phyloP scores from a whole-genome alignment of 305 asterid genomes.

The Nicotiana rustica region DNA sequence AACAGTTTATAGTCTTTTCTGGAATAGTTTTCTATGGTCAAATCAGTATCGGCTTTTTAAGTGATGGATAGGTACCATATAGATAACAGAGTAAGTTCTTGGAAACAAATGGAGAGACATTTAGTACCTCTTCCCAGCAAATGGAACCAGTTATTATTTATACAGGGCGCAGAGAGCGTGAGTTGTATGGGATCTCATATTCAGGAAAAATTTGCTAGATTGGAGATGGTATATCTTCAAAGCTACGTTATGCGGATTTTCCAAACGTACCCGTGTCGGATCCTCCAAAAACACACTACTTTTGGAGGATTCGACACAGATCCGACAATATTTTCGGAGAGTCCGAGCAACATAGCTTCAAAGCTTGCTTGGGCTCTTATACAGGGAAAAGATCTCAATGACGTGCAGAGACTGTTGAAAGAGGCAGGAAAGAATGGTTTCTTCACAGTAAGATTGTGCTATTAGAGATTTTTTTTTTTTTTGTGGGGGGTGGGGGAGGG shows the following conservation, averaged over 20 bases:
- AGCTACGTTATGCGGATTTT: too few relatives aligned
- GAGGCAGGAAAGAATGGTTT: conserved; percentile 13
- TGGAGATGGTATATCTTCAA: background rate
- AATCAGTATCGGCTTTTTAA: background rate
- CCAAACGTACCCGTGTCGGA: too few relatives aligned
- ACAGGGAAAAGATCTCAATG: conserved; percentile 30
- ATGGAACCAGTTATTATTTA: background rate
- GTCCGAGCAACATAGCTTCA: background rate
- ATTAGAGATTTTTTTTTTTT: background rate
- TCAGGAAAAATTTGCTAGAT: background rate
- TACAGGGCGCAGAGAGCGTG: background rate
- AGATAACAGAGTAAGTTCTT: background rate
- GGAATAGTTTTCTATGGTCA: background rate
- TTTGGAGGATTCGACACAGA: too few relatives aligned
- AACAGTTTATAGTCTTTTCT: background rate
- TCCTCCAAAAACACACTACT: too few relatives aligned
- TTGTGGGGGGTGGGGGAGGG: background rate
- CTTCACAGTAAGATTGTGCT: background rate
- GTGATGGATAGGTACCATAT: background rate
- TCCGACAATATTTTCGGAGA: too few relatives aligned
- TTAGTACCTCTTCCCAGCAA: background rate
- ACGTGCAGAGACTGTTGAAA: background rate
- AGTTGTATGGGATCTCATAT: background rate
- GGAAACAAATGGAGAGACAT: conserved; percentile 12
- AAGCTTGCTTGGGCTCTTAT: background rate